Percentiles rank a stretch among this genome's conserved stretches.
These are phyloP conservation scores for Verruconis gallopava DNA, from an alignment of 2,329 filamentous ascomycete species.

Conservation along the genomic window DNA sequence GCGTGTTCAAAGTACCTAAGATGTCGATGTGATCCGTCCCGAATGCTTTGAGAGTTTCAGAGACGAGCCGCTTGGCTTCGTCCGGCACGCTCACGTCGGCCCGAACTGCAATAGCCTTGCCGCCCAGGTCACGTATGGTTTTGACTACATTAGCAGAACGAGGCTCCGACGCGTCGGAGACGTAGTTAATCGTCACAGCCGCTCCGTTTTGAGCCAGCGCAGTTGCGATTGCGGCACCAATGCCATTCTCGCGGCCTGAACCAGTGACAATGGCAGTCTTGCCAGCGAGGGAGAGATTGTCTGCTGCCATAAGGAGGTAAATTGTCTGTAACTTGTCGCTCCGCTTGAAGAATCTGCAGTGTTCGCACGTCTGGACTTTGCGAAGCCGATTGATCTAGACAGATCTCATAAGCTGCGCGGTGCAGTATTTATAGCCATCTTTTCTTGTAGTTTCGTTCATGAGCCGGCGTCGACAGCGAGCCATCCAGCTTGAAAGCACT, in stretches of 20 bases:
- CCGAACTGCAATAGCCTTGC: slow-evolving; percentile 21
- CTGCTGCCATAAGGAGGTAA: too few species aligned
- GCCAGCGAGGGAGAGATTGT: slow-evolving; percentile 27
- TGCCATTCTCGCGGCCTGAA: slow-evolving; percentile 32
- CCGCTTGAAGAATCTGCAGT: too few species aligned
- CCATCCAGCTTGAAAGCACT: too few species aligned
- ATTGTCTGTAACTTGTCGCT: too few species aligned
- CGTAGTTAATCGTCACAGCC: slow-evolving; percentile 28
- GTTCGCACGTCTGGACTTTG: too few species aligned
- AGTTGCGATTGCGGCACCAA: slow-evolving; percentile 31
- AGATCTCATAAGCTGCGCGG: too few species aligned
- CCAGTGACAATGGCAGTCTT: slow-evolving; percentile 35
- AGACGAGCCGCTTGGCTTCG: slow-evolving; percentile 18
- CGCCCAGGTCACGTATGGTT: slow-evolving; percentile 19
- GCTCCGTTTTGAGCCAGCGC: slow-evolving; percentile 31
- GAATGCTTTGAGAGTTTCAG: slow-evolving; percentile 24
- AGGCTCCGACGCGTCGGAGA: slow-evolving; percentile 22
- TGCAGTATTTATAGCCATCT: too few species aligned
- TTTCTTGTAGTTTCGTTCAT: too few species aligned
- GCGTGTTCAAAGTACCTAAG: slow-evolving; percentile 23
- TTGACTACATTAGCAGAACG: slow-evolving; percentile 22
- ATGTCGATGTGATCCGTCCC: slow-evolving; percentile 28
- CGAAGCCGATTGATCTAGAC: too few species aligned
- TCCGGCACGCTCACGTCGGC: slow-evolving; percentile 16
- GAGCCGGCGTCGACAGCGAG: too few species aligned